Evolutionary conservation across 2,329 filamentous ascomycete species (phyloP).

Genomic region (Alternaria metachromatica): DNA sequence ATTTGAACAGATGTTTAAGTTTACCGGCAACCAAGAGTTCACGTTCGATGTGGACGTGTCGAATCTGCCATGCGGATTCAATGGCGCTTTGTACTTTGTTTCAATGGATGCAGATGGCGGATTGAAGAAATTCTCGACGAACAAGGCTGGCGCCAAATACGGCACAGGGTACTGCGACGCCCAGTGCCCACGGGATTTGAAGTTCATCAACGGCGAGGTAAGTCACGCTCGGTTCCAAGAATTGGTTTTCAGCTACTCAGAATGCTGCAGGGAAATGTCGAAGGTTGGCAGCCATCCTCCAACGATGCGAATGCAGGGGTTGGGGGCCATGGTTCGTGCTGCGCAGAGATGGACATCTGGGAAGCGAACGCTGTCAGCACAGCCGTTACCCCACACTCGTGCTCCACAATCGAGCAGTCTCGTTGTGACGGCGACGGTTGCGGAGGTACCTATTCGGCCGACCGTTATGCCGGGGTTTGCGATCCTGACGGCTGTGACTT

Average conservation of each 20-base stretch:
- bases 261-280: constrained; percentile 56
- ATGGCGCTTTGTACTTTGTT: constrained; percentile 61
- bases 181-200: constrained; percentile 53
- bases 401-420: constrained; percentile 58
- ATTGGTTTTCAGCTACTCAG: not conserved
- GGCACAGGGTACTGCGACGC: constrained; percentile 51
- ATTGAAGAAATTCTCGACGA: constrained; percentile 53
- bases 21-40: constrained; percentile 55
- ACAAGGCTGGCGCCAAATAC: constrained; percentile 61
- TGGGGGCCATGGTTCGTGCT: constrained; percentile 66
- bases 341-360: constrained; percentile 68
- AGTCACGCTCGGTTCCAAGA: not conserved
- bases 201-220: constrained; percentile 57
- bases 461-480: constrained; percentile 68
- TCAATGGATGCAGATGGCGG: constrained; percentile 69
- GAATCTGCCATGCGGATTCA: constrained; percentile 71
- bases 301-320: constrained; percentile 62
- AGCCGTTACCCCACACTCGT: constrained; percentile 70
- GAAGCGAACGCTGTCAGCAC: constrained; percentile 70
- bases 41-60: constrained; percentile 58
- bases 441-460: constrained; percentile 56
- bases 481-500: constrained; percentile 73
- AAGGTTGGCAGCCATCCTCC: constrained; percentile 58
- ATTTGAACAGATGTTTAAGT: constrained; percentile 40
- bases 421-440: constrained; percentile 59